phyloP scores from a whole-genome alignment of 2,329 filamentous ascomycete genomes.

The Penicillium sp. region DNA sequence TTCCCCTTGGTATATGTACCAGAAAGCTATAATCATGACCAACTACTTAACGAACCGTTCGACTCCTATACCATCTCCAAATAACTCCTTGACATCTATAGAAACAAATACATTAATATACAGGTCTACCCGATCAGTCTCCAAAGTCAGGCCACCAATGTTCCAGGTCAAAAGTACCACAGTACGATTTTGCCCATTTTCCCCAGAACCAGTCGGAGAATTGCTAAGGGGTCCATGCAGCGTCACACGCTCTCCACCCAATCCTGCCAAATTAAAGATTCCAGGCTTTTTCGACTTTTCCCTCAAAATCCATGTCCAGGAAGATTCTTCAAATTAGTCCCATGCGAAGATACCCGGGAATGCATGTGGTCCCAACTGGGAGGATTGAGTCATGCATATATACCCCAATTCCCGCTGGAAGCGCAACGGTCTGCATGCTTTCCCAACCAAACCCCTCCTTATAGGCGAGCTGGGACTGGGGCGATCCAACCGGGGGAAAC shows the following conservation, averaged over 20 bases:
- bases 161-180: not conserved
- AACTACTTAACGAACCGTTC: too few relatives aligned
- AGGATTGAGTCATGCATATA: conserved; percentile 2
- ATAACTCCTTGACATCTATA: not conserved
- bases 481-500: not conserved
- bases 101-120: conserved; percentile 2
- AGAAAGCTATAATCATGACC: too few relatives aligned
- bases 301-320: not conserved
- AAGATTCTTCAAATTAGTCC: not conserved
- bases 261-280: not conserved
- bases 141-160: not conserved
- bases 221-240: conserved; percentile 7
- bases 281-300: not conserved
- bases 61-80: not conserved
- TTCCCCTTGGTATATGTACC: too few relatives aligned
- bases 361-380: conserved; percentile 14
- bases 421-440: conserved; percentile 8
- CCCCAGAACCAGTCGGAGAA: conserved; percentile 9
- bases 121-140: not conserved
- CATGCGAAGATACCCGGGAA: conserved; percentile 12
- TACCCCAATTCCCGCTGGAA: conserved; percentile 6
- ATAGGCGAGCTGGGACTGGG: not conserved
- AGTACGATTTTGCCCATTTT: not conserved
- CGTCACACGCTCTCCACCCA: conserved; percentile 5
- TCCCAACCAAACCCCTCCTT: not conserved